These are phyloP conservation scores for Sclerotinia trifoliorum DNA, from an alignment of 2,329 filamentous ascomycete genomes.

Conservation along the genomic window DNA sequence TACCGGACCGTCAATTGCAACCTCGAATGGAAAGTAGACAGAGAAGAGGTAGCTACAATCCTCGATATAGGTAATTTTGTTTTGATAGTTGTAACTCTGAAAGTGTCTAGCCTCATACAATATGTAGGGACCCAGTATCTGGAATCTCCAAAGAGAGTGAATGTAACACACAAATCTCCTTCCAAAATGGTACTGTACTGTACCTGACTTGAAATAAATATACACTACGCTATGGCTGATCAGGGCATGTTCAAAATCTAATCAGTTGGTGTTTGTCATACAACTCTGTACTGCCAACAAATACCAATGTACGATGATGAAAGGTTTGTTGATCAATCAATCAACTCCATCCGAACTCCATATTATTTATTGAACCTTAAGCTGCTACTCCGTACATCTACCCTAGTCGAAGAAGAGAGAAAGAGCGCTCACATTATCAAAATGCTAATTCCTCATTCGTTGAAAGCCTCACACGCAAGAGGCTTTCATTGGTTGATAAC, in stretches of 20 bases:
- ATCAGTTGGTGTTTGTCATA: constrained; percentile 16
- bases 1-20: constrained; percentile 7
- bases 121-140: neutral
- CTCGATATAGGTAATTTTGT: neutral
- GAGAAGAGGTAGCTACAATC: neutral
- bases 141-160: neutral
- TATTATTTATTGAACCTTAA: neutral
- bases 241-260: neutral
- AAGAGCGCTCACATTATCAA: neutral
- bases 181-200: neutral
- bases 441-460: neutral
- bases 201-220: neutral
- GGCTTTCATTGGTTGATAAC: too few relatives aligned
- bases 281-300: constrained; percentile 3
- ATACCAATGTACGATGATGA: constrained; percentile 18
- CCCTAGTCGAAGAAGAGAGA: neutral
- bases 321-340: constrained; percentile 1
- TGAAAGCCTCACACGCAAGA: constrained; percentile 4
- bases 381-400: neutral
- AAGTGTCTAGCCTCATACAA: neutral
- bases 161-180: constrained; percentile 1
- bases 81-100: neutral
- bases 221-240: neutral
- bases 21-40: neutral
- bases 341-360: neutral